These are phyloP conservation scores for Monilinia vaccinii-corymbosi DNA, from an alignment of 2,329 filamentous ascomycete species.

Conservation along the genomic window DNA sequence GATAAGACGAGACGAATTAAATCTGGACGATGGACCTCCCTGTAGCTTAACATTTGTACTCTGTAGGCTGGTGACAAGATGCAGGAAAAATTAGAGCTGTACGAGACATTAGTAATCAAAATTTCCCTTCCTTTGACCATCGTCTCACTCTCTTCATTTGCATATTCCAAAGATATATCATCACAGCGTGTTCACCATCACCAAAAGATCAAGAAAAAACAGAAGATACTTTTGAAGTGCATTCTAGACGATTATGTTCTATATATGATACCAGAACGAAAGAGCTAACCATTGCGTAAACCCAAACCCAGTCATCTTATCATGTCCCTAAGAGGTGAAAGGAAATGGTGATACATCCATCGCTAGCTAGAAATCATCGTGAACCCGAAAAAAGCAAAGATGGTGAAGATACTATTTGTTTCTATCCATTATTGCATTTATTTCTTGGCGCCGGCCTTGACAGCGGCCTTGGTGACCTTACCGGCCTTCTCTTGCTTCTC, in stretches of 20 bases:
- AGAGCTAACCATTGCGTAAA: not conserved
- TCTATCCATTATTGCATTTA: conserved; percentile 18
- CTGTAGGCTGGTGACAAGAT: no score
- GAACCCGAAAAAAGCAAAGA: not conserved
- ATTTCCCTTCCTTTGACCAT: no score
- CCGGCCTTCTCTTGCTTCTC: not conserved
- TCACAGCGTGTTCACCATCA: not conserved
- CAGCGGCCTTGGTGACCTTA: conserved; percentile 30
- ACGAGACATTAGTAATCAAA: no score
- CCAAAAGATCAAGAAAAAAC: not conserved
- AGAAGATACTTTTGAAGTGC: conserved; percentile 3
- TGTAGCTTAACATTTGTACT: no score
- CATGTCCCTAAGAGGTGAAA: not conserved
- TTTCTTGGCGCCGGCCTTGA: conserved; percentile 34
- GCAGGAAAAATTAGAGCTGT: no score
- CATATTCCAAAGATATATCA: no score
- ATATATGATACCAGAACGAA: conserved; percentile 1
- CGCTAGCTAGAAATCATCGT: not conserved
- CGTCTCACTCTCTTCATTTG: no score
- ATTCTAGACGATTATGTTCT: conserved; percentile 8
- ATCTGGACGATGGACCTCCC: no score
- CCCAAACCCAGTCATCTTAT: conserved; percentile 8
- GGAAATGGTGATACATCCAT: not conserved
- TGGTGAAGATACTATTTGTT: not conserved
- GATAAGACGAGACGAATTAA: no score